Conservation (phyloP, 2,329 filamentous ascomycete genomes). For the Phaeosphaeria sp. region DNA sequence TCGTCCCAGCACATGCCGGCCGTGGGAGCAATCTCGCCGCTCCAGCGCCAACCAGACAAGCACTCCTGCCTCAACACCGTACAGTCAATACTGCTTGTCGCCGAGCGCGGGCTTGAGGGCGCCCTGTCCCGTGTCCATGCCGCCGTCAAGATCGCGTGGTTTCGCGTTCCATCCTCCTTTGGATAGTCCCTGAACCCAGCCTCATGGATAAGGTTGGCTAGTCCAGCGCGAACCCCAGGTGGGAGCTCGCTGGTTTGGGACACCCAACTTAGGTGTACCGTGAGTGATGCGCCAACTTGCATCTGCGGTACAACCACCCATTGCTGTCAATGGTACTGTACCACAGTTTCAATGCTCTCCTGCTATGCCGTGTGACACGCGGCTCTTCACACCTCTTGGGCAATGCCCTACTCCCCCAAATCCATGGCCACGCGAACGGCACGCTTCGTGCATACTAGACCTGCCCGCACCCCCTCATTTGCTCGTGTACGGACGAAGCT, state of each 20-base stretch:
- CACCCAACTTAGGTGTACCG: slow-evolving; percentile 20
- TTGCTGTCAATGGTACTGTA: slow-evolving; percentile 36
- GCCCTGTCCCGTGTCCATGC: slow-evolving; percentile 23
- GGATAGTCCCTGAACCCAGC: slow-evolving; percentile 33
- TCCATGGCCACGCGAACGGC: slow-evolving; percentile 2
- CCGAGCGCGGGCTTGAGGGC: neutral
- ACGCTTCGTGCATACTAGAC: neutral
- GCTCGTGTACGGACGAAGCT: neutral
- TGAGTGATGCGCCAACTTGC: slow-evolving; percentile 2
- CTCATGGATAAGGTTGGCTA: slow-evolving; percentile 43
- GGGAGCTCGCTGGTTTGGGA: slow-evolving; percentile 21
- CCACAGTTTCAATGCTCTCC: slow-evolving; percentile 21
- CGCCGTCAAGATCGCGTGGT: slow-evolving; percentile 19
- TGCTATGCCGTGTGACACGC: slow-evolving; percentile 32
- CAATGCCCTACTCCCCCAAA: slow-evolving; percentile 5
- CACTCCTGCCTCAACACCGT: neutral
- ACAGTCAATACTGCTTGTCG: slow-evolving; percentile 2
- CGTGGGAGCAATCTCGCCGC: slow-evolving; percentile 1
- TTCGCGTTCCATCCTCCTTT: slow-evolving; percentile 34
- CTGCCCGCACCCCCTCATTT: neutral
- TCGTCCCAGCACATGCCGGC: neutral
- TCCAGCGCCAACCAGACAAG: neutral
- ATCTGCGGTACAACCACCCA: slow-evolving; percentile 31
- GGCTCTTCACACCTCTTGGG: slow-evolving; percentile 2
- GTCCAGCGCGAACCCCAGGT: slow-evolving; percentile 35